A percentile compares a stretch with the other conserved stretches of the same genome.
phyloP scores from a whole-genome alignment of 202 grass and related monocot species.

The Thinopyrum obtusiflorum region DNA sequence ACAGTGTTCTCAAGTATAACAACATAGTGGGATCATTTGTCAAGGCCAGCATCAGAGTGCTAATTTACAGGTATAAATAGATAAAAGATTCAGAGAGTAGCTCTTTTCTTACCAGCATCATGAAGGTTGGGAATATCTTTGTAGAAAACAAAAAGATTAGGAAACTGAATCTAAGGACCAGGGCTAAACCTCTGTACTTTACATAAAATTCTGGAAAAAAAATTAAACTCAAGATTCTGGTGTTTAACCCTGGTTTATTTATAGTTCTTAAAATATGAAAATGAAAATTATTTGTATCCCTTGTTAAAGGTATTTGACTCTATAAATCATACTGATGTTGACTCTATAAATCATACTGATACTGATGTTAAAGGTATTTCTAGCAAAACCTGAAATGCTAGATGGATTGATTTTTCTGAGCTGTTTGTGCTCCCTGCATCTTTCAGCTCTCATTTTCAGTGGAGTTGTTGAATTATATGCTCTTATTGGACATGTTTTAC shows the following conservation, averaged over 20 bases:
- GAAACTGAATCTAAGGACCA: no score
- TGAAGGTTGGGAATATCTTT: slow-evolving; percentile 5
- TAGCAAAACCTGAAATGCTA: no score
- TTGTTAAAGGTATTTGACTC: background rate
- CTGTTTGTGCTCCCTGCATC: slow-evolving; percentile 31
- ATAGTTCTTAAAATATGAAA: background rate
- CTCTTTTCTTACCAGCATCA: background rate
- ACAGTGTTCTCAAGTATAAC: slow-evolving; percentile 80
- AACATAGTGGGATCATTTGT: slow-evolving; percentile 64
- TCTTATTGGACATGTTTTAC: slow-evolving; percentile 6
- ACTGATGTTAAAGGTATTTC: no score
- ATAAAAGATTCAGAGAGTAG: background rate
- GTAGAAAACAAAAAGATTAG: background rate
- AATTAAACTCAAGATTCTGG: no score
- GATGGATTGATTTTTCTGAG: slow-evolving; percentile 10
- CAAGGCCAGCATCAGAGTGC: slow-evolving; percentile 57
- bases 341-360: no score
- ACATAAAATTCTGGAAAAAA: no score
- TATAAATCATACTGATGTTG: background rate
- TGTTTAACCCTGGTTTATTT: no score
- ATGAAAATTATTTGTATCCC: background rate
- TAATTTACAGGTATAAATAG: slow-evolving; percentile 81
- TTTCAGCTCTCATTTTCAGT: slow-evolving; percentile 38
- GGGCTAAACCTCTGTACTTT: no score
- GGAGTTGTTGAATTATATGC: slow-evolving; percentile 25